Evolutionary conservation across 2,329 filamentous ascomycete genomes (phyloP).

Genomic region (Emericellopsis atlantica): DNA sequence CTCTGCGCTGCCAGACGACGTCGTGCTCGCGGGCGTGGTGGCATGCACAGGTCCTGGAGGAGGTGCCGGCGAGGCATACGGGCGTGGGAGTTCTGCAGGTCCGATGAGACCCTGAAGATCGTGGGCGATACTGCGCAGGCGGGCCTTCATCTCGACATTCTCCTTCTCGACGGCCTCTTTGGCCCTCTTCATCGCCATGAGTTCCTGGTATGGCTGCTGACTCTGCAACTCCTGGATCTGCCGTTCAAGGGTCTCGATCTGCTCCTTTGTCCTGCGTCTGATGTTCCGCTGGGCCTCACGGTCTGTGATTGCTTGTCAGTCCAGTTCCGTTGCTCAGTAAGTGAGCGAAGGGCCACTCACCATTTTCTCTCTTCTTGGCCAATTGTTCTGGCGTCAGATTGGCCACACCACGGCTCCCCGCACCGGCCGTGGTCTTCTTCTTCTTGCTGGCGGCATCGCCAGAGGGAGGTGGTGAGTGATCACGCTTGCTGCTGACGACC

Average conservation of each 20-base stretch:
- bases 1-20: conserved; percentile 20
- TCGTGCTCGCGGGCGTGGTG: conserved; percentile 24
- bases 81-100: conserved; percentile 3
- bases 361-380: conserved; percentile 51
- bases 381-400: conserved; percentile 65
- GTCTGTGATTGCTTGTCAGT: conserved; percentile 32
- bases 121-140: conserved; percentile 51
- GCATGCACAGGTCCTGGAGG: conserved; percentile 11
- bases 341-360: conserved; percentile 19
- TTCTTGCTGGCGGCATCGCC: conserved; percentile 6
- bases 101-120: conserved; percentile 48
- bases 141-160: conserved; percentile 64
- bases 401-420: conserved; percentile 36
- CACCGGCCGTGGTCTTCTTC: conserved; percentile 33
- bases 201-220: conserved; percentile 72
- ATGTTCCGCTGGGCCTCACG: conserved; percentile 79
- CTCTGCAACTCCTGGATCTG: conserved; percentile 64
- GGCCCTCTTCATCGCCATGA: conserved; percentile 62
- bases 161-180: conserved; percentile 69
- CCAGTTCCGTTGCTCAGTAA: neutral
- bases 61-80: conserved; percentile 17
- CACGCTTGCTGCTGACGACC: conserved; percentile 3
- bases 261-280: conserved; percentile 66
- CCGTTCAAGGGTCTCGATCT: conserved; percentile 63
- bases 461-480: neutral